Percentiles rank a stretch among this genome's conserved stretches.
Evolutionary conservation across 2,329 filamentous ascomycete genomes (phyloP).

Genomic region (Diaporthe citrichinensis): DNA sequence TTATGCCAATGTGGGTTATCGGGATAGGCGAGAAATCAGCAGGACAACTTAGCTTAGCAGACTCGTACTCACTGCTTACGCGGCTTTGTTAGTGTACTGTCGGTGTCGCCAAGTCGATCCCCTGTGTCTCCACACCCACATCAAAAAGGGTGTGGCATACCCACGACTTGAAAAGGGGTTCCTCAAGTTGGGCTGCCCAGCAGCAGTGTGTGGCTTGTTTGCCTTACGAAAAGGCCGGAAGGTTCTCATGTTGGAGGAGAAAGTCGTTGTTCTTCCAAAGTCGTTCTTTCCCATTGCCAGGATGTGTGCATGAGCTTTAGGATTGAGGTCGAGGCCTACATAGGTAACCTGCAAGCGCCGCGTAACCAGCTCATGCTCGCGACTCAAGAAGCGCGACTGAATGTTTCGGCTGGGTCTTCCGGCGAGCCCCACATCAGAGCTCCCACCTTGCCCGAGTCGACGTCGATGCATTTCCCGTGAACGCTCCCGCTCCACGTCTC

Average conservation of each 20-base stretch:
- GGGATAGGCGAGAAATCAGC: background rate
- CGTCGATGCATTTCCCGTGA: conserved; percentile 12
- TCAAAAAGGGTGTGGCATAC: background rate
- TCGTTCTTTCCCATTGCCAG: background rate
- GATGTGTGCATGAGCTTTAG: background rate
- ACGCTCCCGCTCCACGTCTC: conserved; percentile 18
- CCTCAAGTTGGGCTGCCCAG: background rate
- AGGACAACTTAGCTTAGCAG: background rate
- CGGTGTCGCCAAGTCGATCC: background rate
- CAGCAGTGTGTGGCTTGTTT: no score
- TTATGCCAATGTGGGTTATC: conserved; percentile 10
- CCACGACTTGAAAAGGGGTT: conserved; percentile 21
- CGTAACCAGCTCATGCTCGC: background rate
- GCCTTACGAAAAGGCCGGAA: no score
- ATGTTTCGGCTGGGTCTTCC: background rate
- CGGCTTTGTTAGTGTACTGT: background rate
- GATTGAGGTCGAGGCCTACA: background rate
- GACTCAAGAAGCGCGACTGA: no score
- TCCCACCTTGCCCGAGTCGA: conserved; percentile 27
- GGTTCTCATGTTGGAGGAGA: background rate
- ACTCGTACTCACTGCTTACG: background rate
- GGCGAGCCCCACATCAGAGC: conserved; percentile 17
- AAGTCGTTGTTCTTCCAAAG: background rate
- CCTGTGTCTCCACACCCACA: conserved; percentile 5
- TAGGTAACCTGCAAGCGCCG: no score